These are phyloP conservation scores for Porcisia hertigi DNA, from an alignment of 208 protist genomes.

Conservation along the genomic window DNA sequence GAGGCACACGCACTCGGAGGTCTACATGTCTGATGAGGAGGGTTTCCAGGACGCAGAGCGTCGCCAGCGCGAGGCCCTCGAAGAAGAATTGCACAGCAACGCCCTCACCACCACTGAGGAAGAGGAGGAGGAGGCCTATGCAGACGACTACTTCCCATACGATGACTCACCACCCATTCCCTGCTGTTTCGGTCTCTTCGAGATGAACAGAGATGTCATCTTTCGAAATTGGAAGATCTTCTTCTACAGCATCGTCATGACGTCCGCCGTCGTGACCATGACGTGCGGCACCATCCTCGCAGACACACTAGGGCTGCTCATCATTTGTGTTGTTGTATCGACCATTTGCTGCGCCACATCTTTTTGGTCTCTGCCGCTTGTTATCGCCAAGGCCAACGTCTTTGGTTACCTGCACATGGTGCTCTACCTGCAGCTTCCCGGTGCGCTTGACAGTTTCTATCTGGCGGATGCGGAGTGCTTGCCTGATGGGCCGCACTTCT, in stretches of 20 bases:
- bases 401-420: conserved; percentile 50
- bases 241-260: conserved; percentile 60
- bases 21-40: background rate
- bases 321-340: conserved; percentile 33
- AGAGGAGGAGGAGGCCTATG: conserved; percentile 3
- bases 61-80: background rate
- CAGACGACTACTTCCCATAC: conserved; percentile 1
- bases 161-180: conserved; percentile 19
- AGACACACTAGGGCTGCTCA: conserved; percentile 30
- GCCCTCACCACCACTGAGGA: background rate
- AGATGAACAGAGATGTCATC: conserved; percentile 62
- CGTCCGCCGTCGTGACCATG: conserved; percentile 38
- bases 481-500: conserved; percentile 58
- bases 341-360: conserved; percentile 36
- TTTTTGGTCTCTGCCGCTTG: conserved; percentile 54
- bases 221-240: conserved; percentile 47
- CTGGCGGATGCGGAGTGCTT: conserved; percentile 38
- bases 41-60: conserved; percentile 6
- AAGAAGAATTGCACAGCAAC: conserved; percentile 5
- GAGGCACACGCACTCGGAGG: conserved; percentile 10
- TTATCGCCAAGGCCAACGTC: conserved; percentile 63
- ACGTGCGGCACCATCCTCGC: conserved; percentile 40
- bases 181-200: conserved; percentile 45
- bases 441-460: conserved; percentile 64
- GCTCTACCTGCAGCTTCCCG: conserved; percentile 59